Conservation (phyloP, 495 filamentous ascomycete species). For the Aspergillus coremiiformis region DNA sequence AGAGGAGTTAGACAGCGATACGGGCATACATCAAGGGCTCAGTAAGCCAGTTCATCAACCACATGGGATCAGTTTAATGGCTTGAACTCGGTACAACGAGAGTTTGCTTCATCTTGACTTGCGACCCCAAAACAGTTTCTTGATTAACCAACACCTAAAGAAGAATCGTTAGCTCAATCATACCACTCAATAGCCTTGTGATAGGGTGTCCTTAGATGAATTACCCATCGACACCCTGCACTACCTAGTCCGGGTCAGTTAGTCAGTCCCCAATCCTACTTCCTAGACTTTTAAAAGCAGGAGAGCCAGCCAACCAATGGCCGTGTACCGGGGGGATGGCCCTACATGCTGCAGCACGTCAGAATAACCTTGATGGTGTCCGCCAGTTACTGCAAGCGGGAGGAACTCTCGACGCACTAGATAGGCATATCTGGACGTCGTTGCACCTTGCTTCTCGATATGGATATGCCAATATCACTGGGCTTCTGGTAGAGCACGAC, state of each 20-base stretch:
- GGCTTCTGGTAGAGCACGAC: not conserved
- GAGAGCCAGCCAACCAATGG: not conserved
- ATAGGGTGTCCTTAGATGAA: not conserved
- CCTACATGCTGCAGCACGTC: not conserved
- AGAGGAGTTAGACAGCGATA: not conserved
- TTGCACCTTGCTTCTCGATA: conserved; percentile 1
- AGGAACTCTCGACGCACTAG: not conserved
- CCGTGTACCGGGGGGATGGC: not conserved
- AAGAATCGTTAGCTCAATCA: no score
- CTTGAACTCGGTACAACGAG: no score
- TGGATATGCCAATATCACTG: not conserved
- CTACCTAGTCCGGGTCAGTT: not conserved
- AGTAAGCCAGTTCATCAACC: no score
- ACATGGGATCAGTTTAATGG: no score
- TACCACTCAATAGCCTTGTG: no score
- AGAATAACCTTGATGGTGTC: not conserved
- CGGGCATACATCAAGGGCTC: no score
- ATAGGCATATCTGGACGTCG: not conserved
- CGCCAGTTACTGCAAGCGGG: not conserved
- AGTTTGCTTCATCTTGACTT: no score
- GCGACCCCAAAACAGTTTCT: no score
- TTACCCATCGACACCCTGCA: conserved; percentile 1
- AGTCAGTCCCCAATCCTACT: no score
- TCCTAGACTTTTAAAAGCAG: not conserved
- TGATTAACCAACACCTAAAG: no score